A percentile compares a stretch with the other conserved stretches of the same genome.
These are phyloP conservation scores for Bipolaris bicolor DNA, from an alignment of 2,329 filamentous ascomycete species.

Conservation along the genomic window DNA sequence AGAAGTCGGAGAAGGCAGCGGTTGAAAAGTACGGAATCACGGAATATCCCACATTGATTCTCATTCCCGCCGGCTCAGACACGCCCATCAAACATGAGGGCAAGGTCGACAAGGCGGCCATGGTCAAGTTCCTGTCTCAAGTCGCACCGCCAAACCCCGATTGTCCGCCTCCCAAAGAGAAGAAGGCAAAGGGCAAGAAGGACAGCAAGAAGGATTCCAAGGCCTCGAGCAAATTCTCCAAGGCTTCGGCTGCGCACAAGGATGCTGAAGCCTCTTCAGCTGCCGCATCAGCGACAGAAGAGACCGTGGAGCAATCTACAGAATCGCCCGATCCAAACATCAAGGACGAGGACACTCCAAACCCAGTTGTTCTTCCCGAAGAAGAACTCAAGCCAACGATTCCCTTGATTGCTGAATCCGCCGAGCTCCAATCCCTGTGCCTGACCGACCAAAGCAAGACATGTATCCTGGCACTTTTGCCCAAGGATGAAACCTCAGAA, in stretches of 20 bases:
- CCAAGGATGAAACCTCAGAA: conserved; percentile 54
- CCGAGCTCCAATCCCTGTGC: conserved; percentile 73
- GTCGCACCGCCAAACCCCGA: conserved; percentile 80
- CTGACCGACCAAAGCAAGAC: conserved; percentile 77
- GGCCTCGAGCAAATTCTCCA: conserved; percentile 57
- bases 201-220: conserved; percentile 55
- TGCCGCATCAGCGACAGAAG: conserved; percentile 57
- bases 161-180: conserved; percentile 61
- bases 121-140: conserved; percentile 83
- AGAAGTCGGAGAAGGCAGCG: conserved; percentile 76
- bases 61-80: conserved; percentile 74
- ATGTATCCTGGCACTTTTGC: conserved; percentile 72
- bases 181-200: conserved; percentile 52
- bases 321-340: conserved; percentile 61
- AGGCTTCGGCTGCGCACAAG: conserved; percentile 59
- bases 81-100: conserved; percentile 78
- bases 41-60: conserved; percentile 79
- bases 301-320: conserved; percentile 59
- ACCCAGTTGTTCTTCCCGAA: conserved; percentile 60
- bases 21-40: conserved; percentile 76
- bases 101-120: conserved; percentile 81
- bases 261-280: conserved; percentile 56
- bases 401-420: conserved; percentile 66
- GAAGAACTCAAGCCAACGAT: conserved; percentile 65
- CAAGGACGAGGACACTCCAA: conserved; percentile 52